phyloP scores from a whole-genome alignment of 2,329 filamentous ascomycete genomes.

The Helicocarpus griseus region DNA sequence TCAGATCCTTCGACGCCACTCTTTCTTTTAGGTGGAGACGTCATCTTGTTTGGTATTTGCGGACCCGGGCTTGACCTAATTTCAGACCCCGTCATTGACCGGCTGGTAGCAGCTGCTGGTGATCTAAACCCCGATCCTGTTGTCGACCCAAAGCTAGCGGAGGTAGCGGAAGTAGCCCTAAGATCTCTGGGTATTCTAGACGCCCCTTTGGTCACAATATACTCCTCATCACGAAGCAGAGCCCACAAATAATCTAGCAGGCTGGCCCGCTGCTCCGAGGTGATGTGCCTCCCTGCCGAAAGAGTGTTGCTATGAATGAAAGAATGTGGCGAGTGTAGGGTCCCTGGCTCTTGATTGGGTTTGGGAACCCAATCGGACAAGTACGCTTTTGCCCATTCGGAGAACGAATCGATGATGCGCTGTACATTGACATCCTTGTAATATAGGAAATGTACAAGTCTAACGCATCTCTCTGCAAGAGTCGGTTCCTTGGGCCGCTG shows the following conservation, averaged over 20 bases:
- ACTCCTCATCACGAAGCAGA: conserved; percentile 25
- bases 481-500: conserved; percentile 10
- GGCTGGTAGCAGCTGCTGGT: neutral
- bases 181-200: neutral
- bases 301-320: conserved; percentile 2
- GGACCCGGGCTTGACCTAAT: neutral
- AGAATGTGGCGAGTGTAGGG: conserved; percentile 14
- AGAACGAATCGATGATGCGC: conserved; percentile 21
- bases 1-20: conserved; percentile 10
- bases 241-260: conserved; percentile 21
- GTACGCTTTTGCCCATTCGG: conserved; percentile 20
- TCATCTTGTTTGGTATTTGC: neutral
- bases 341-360: conserved; percentile 19
- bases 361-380: conserved; percentile 18
- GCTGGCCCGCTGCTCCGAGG: conserved; percentile 15
- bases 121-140: neutral
- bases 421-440: conserved; percentile 21
- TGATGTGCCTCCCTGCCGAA: conserved; percentile 9
- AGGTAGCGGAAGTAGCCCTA: neutral
- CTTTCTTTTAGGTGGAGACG: conserved; percentile 13
- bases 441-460: conserved; percentile 21
- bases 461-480: conserved; percentile 19
- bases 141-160: no score
- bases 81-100: neutral
- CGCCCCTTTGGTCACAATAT: conserved; percentile 18